A percentile compares a stretch with the other conserved stretches of the same genome.
These are phyloP conservation scores for Zymoseptoria ardabiliae DNA, from an alignment of 2,329 filamentous ascomycete species.

Conservation along the genomic window DNA sequence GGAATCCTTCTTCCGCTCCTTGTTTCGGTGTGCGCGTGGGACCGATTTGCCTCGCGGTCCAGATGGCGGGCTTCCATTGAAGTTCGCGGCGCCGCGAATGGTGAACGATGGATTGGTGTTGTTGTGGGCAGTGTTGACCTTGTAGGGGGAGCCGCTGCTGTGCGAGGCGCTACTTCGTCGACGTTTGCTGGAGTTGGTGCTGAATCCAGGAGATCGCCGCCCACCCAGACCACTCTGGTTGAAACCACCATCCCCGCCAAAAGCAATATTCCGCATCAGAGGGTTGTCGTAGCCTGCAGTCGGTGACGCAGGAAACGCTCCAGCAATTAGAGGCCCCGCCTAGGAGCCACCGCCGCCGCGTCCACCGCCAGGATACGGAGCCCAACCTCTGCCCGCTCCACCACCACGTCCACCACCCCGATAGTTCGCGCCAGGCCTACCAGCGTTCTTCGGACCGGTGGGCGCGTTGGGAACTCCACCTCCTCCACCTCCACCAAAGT, in stretches of 20 bases:
- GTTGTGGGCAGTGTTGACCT: not conserved
- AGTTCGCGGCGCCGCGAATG: not conserved
- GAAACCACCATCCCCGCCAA: not conserved
- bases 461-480: slow-evolving; percentile 60
- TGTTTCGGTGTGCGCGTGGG: not conserved
- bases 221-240: not conserved
- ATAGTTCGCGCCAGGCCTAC: slow-evolving; percentile 85
- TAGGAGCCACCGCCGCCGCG: not conserved
- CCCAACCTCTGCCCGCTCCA: slow-evolving; percentile 14
- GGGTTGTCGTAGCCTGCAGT: not conserved
- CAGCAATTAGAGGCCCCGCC: not conserved
- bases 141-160: not conserved
- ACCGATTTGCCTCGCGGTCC: not conserved
- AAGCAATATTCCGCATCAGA: not conserved
- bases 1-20: not conserved
- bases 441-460: slow-evolving; percentile 92
- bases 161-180: not conserved
- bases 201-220: not conserved
- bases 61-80: not conserved
- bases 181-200: not conserved
- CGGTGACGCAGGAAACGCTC: not conserved
- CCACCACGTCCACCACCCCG: slow-evolving; percentile 77
- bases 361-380: not conserved
- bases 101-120: not conserved
- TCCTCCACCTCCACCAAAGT: not conserved